Evolutionary conservation across 2,329 filamentous ascomycete genomes (phyloP), one percentile per base, ranked within the genome.

Genomic region (Lecanicillium sp.): DNA sequence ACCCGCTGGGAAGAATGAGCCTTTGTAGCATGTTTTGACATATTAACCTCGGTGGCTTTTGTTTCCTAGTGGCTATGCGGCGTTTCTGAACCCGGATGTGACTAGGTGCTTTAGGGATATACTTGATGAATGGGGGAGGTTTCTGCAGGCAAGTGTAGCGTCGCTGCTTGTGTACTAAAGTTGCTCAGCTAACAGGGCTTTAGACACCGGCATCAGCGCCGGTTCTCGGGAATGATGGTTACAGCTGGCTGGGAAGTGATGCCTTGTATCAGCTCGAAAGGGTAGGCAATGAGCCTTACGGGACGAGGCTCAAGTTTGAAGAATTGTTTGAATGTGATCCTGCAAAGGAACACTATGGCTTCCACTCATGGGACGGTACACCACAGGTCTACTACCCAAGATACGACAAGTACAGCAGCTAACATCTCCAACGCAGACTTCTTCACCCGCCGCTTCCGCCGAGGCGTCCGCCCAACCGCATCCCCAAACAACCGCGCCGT

Each of bases 301-400:
- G 60, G 38, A 62, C 69, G 1, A 41, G 47, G 15, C 54, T 68
- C 51, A 65, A 57, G 34, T 81, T 81, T 44, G 70, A 80, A 42
- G 67, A 81, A 17, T 66, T 81, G 52, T 84, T 74, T 54, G 46
- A 69, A 14, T 84, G 79, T 52, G 72, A 83, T 29, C 69, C 77
- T 0, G 58, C 52, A 0, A 63, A 65, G 4, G 59, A 71, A 48
- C 53, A 79, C 51, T 68, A 74, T 45, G 80, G 81, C n/a, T 85
- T 66, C 62, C 73, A 66, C 40, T 82, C 77, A 0, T 85, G 81
- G 81, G 81, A 86, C 41, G 64, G 68, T 71, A 52, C 50, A n/a
- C n/a, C n/a, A n/a, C n/a, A n/a, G n/a, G 55, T 41, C 40, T 40
- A 14, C 5, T 9, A 20, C 12, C 14, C 7, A 11, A 14, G 18